phyloP scores from a whole-genome alignment of 2,329 filamentous ascomycete genomes.

The Scytalidium lignicola region DNA sequence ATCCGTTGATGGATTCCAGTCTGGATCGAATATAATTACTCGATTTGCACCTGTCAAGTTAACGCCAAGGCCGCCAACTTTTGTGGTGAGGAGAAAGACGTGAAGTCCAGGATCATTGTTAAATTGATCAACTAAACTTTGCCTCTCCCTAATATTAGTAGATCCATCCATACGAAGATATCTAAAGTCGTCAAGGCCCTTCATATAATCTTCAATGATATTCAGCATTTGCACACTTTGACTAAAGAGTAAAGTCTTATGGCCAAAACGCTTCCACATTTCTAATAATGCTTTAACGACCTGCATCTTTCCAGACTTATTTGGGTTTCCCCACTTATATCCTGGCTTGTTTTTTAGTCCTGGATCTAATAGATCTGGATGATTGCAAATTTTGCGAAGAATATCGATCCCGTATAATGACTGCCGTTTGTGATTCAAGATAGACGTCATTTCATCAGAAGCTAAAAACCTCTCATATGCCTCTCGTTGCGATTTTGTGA shows the following conservation, averaged over 20 bases:
- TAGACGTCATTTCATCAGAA: slow-evolving; percentile 81
- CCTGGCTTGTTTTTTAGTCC: slow-evolving; percentile 48
- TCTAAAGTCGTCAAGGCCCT: slow-evolving; percentile 60
- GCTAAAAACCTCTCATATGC: slow-evolving; percentile 77
- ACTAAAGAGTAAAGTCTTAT: slow-evolving; percentile 89
- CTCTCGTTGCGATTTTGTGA: slow-evolving; percentile 72
- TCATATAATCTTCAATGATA: slow-evolving; percentile 80
- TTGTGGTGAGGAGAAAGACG: slow-evolving; percentile 90
- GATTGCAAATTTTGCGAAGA: slow-evolving; percentile 94
- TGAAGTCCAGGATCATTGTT: slow-evolving; percentile 76
- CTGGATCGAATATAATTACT: slow-evolving; percentile 97
- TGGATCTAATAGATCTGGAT: slow-evolving; percentile 79
- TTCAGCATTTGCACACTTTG: slow-evolving; percentile 95
- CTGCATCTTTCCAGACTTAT: slow-evolving; percentile 91
- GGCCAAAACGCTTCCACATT: slow-evolving; percentile 77
- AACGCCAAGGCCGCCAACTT: slow-evolving; percentile 88
- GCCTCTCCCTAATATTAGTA: slow-evolving; percentile 83
- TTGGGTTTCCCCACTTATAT: slow-evolving; percentile 72
- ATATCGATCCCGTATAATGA: slow-evolving; percentile 88
- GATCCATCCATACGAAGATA: slow-evolving; percentile 92
- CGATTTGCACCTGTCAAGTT: slow-evolving; percentile 93
- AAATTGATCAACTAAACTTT: slow-evolving; percentile 86
- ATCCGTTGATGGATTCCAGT: slow-evolving; percentile 98
- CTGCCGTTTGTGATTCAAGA: slow-evolving; percentile 68
- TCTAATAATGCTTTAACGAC: slow-evolving; percentile 83